Conservation (phyloP, 2,329 filamentous ascomycete genomes). For the Fusarium dlaminii region DNA sequence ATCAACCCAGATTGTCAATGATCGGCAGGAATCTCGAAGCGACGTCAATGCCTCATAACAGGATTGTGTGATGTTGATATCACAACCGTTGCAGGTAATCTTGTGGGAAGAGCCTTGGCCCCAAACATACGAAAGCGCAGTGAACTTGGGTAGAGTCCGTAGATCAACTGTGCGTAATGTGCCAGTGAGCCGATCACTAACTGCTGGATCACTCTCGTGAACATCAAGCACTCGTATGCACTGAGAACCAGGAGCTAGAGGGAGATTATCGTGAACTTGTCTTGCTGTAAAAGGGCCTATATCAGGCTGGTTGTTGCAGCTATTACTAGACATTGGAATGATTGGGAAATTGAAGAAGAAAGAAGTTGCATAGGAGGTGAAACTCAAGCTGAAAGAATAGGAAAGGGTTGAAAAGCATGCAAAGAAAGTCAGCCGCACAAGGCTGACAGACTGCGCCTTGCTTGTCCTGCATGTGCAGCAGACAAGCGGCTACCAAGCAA, state of each 20-base stretch:
- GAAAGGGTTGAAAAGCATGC: not conserved
- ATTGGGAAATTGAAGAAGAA: fast-evolving
- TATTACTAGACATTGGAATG: not conserved
- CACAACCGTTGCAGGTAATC: not conserved
- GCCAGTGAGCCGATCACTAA: not conserved
- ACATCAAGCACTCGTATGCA: not conserved
- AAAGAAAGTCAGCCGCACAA: not conserved
- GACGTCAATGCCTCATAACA: not conserved
- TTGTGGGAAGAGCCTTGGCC: fast-evolving
- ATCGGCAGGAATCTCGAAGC: fast-evolving
- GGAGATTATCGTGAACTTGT: not conserved
- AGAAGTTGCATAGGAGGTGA: not conserved
- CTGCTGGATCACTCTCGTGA: not conserved
- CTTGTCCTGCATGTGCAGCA: not conserved
- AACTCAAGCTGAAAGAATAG: not conserved
- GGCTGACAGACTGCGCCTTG: not conserved
- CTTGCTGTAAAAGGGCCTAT: not conserved
- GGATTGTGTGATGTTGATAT: not conserved
- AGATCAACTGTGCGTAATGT: not conserved
- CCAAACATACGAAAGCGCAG: not conserved
- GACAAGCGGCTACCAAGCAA: not conserved
- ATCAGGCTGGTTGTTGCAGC: not conserved
- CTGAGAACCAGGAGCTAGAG: not conserved
- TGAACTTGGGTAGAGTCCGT: not conserved
- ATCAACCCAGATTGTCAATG: not conserved